These are phyloP conservation scores for Syncephalis fuscata DNA, from an alignment of 371 early-diverging fungal genomes.

Conservation along the genomic window DNA sequence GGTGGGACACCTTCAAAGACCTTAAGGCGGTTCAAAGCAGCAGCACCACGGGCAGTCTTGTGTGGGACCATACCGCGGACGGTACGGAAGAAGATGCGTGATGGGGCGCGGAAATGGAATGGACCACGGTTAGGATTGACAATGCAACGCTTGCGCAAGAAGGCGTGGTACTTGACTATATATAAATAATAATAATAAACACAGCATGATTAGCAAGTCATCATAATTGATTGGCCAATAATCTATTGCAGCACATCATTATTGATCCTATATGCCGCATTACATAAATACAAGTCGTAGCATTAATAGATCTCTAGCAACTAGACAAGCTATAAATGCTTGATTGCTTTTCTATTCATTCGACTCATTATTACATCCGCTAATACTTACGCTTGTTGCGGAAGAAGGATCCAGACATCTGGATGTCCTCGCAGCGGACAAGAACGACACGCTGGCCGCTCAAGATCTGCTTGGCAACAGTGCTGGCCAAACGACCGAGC, in stretches of 20 bases:
- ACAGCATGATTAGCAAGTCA: neutral
- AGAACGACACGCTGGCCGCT: constrained; percentile 96
- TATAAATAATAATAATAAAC: neutral
- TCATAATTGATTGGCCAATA: too few species aligned
- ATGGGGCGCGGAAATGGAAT: constrained; percentile 98
- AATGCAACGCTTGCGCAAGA: constrained; percentile 97
- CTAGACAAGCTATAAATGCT: too few species aligned
- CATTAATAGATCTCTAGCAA: too few species aligned
- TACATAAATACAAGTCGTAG: too few species aligned
- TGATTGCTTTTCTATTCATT: too few species aligned
- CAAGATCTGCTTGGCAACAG: constrained; percentile 97
- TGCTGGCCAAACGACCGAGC: constrained; percentile 96
- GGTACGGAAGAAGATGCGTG: constrained; percentile 94
- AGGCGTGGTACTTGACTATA: constrained; percentile 88
- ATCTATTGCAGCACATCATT: too few species aligned
- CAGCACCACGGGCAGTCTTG: constrained; percentile 97
- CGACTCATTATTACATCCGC: too few species aligned
- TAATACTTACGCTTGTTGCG: constrained; percentile 89
- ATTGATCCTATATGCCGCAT: too few species aligned
- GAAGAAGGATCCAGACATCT: constrained; percentile 97
- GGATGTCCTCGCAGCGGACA: constrained; percentile 96
- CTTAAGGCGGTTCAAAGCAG: constrained; percentile 94
- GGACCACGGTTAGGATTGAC: constrained; percentile 98
- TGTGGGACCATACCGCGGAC: constrained; percentile 99
- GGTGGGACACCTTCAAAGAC: constrained; percentile 98